These are phyloP conservation scores for Pyrenula massariospora DNA, from an alignment of 495 filamentous ascomycete genomes.

Conservation along the genomic window DNA sequence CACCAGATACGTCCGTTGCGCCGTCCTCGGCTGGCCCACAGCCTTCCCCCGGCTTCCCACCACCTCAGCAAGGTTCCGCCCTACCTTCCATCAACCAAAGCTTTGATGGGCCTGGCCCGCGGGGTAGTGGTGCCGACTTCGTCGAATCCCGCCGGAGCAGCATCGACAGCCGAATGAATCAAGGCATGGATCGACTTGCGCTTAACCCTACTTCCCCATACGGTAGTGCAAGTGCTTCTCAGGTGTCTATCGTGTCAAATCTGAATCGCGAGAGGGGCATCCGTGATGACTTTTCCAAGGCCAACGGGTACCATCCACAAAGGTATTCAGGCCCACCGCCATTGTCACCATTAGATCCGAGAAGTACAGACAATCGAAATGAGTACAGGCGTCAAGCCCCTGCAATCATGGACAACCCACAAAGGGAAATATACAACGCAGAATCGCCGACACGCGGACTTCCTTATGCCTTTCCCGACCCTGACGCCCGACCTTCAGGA, in stretches of 20 bases:
- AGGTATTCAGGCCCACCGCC: constrained; percentile 33
- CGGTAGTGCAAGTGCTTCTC: constrained; percentile 64
- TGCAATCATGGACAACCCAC: constrained; percentile 63
- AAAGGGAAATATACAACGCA: constrained; percentile 66
- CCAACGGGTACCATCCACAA: constrained; percentile 49
- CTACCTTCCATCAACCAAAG: constrained; percentile 41
- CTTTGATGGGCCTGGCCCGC: constrained; percentile 32
- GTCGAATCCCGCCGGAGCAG: constrained; percentile 59
- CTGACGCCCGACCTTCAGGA: constrained; percentile 33
- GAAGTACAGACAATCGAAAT: constrained; percentile 40
- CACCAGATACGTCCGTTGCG: constrained; percentile 26
- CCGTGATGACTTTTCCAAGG: constrained; percentile 22
- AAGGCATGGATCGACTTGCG: constrained; percentile 55
- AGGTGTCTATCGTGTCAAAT: constrained; percentile 58
- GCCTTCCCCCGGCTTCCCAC: constrained; percentile 30
- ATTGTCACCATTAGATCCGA: constrained; percentile 33
- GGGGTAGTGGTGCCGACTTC: constrained; percentile 32
- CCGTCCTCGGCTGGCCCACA: constrained; percentile 34
- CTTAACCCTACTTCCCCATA: constrained; percentile 59
- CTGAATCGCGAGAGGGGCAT: constrained; percentile 46
- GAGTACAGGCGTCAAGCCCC: constrained; percentile 51
- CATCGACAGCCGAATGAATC: constrained; percentile 65
- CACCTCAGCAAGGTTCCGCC: constrained; percentile 25
- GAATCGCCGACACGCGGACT: constrained; percentile 73
- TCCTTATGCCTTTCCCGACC: constrained; percentile 73